Evolutionary conservation across 2,329 filamentous ascomycete genomes (phyloP).

Genomic region (Pyrenophora teres): DNA sequence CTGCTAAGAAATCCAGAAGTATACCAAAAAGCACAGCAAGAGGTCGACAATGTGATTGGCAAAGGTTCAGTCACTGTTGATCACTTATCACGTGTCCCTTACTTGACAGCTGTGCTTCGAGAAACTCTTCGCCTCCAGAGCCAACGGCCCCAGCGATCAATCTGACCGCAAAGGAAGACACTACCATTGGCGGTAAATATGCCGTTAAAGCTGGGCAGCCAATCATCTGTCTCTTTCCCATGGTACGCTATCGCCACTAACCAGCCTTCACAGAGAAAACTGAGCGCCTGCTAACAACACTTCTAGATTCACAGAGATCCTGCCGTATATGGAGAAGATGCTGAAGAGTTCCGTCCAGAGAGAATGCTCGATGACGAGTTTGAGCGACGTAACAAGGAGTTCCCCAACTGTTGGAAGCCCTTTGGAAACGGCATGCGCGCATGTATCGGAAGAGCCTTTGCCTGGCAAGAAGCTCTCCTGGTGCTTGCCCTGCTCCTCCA

Average conservation of each 20-base stretch:
- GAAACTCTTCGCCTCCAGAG: conserved; percentile 61
- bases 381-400: conserved; percentile 45
- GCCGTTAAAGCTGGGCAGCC: conserved; percentile 42
- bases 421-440: conserved; percentile 60
- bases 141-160: conserved; percentile 59
- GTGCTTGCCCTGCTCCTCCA: conserved; percentile 52
- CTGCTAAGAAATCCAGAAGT: conserved; percentile 58
- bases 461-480: conserved; percentile 60
- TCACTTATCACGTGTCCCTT: conserved; percentile 58
- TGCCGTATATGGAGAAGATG: conserved; percentile 52
- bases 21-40: conserved; percentile 57
- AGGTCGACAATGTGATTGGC: conserved; percentile 60
- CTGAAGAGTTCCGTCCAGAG: conserved; percentile 53
- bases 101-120: conserved; percentile 59
- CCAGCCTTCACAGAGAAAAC: neutral
- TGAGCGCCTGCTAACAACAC: neutral
- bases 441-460: conserved; percentile 61
- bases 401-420: conserved; percentile 55
- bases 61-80: conserved; percentile 52
- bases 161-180: conserved; percentile 41
- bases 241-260: conserved; percentile 6
- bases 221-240: conserved; percentile 39
- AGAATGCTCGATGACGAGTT: conserved; percentile 54
- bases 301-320: conserved; percentile 49
- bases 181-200: conserved; percentile 46